Evolutionary conservation across 352 stramenopile species (phyloP).

Genomic region (Globisporangium takayamanum): DNA sequence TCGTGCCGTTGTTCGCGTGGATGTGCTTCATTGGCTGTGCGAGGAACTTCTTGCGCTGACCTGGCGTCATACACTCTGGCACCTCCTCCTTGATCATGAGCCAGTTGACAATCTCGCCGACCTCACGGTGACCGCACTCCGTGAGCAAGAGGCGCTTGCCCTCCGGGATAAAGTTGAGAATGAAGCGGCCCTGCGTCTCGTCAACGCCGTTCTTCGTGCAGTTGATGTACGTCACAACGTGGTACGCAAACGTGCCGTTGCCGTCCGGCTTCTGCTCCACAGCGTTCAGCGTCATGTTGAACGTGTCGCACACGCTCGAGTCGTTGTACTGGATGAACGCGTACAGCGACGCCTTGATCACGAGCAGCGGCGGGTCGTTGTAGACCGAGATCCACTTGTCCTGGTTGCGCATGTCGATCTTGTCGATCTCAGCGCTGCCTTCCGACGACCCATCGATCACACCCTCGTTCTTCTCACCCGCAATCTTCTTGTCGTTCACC

Average conservation of each 20-base stretch:
- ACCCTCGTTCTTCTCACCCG: slow-evolving; percentile 67
- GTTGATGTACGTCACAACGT: slow-evolving; percentile 84
- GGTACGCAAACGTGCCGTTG: slow-evolving; percentile 69
- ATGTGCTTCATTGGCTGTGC: slow-evolving; percentile 85
- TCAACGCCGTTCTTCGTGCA: slow-evolving; percentile 71
- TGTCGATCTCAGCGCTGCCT: slow-evolving; percentile 76
- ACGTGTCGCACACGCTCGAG: slow-evolving; percentile 71
- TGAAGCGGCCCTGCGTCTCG: slow-evolving; percentile 68
- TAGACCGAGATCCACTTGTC: slow-evolving; percentile 80
- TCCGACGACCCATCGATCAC: slow-evolving; percentile 73
- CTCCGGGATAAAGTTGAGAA: slow-evolving; percentile 83
- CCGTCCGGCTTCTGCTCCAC: slow-evolving; percentile 75
- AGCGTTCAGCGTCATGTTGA: slow-evolving; percentile 85
- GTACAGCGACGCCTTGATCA: slow-evolving; percentile 83
- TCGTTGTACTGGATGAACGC: slow-evolving; percentile 85
- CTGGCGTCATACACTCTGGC: slow-evolving; percentile 77
- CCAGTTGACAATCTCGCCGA: slow-evolving; percentile 84
- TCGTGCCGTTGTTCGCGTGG: slow-evolving; percentile 61
- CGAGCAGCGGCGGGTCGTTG: slow-evolving; percentile 66
- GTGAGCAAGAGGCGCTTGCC: slow-evolving; percentile 72
- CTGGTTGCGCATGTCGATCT: slow-evolving; percentile 70
- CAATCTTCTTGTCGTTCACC: slow-evolving; percentile 63
- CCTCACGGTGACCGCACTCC: slow-evolving; percentile 78
- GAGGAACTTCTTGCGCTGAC: slow-evolving; percentile 75
- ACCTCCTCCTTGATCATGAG: slow-evolving; percentile 76